phyloP scores from a whole-genome alignment of 805 yeast species.

The Teunomyces aglyptinius region DNA sequence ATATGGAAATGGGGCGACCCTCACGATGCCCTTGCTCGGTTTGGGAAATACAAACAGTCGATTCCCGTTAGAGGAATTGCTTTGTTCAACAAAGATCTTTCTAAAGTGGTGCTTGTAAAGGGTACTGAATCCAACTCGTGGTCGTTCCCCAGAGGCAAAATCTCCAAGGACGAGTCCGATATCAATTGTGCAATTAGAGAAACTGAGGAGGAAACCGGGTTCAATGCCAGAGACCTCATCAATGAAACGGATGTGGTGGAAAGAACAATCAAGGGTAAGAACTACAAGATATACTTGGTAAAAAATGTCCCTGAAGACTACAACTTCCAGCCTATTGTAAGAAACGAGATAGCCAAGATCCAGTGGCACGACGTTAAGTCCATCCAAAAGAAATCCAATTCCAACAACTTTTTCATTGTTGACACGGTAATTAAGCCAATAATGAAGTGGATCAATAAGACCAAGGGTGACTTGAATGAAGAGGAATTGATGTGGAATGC shows the following conservation, averaged over 20 bases:
- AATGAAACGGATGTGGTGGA: constrained; percentile 75
- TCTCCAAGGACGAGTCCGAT: constrained; percentile 89
- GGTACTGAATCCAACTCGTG: constrained; percentile 79
- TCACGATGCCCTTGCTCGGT: constrained; percentile 71
- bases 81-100: constrained; percentile 65
- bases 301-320: constrained; percentile 75
- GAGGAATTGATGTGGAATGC: constrained; percentile 61
- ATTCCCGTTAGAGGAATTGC: constrained; percentile 98
- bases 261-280: constrained; percentile 77
- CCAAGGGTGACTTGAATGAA: constrained; percentile 50
- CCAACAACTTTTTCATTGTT: constrained; percentile 44
- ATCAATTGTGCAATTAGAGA: constrained; percentile 88
- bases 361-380: constrained; percentile 68
- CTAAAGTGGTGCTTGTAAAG: constrained; percentile 74
- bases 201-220: constrained; percentile 91
- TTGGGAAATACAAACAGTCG: constrained; percentile 79
- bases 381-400: constrained; percentile 37
- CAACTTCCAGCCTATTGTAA: constrained; percentile 74
- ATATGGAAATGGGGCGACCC: constrained; percentile 87
- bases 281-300: constrained; percentile 77
- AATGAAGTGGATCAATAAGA: constrained; percentile 53
- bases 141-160: constrained; percentile 98
- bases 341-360: constrained; percentile 83
- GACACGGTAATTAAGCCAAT: constrained; percentile 51
- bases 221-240: constrained; percentile 68